Base-by-base conservation (phyloP, 495 filamentous ascomycete genomes). In the Podospora didyma region DNA sequence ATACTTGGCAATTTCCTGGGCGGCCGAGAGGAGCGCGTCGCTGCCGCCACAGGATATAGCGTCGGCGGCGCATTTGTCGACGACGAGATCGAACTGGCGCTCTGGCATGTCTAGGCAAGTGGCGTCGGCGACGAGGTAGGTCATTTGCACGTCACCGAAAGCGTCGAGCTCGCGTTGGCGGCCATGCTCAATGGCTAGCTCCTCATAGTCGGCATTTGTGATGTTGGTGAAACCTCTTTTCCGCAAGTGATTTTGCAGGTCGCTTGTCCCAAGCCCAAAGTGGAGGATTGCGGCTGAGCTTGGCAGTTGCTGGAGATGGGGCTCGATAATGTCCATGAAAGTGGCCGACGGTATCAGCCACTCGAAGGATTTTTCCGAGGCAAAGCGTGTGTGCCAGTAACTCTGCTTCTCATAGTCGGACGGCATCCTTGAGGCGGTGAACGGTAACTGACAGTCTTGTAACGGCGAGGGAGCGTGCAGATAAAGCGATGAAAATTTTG, bases 51-150 rank as follows among this genome's bases (percentile, higher is more conserved):
- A 77, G 2, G 73, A 57, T 19, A 77, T 58, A 6, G 74, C 72
- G 35, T 77, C 74, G 24, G 57, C 68, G 5, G 74, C 74, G 62
- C 71, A 67, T 55, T 76, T 77, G 58, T 77, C 74, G 7, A 77
- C 46, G 1, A 70, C 71, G 12, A 76, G 45, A 17, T 67, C 56
- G 37, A 65, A 75, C 20, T 31, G 58, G 1, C 45, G 21, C 16
- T 45, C 19, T 1, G 2, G 26, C n/a, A 62, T 16, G 2, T 56
- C 46, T 5, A 74, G 56, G 16, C 56, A 53, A 1, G 71, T 75
- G 5, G 46, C 72, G 31, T 75, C 73, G 23, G 63, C 71, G 10
- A 71, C 67, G 31, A 64, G 23, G 34, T 77, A 77, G 47, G 58
- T 60, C 56, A 64, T 69, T 19, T 19, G 49, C 23, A 69, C 63